phyloP scores from a whole-genome alignment of 495 filamentous ascomycete species.

The Halenospora varia region DNA sequence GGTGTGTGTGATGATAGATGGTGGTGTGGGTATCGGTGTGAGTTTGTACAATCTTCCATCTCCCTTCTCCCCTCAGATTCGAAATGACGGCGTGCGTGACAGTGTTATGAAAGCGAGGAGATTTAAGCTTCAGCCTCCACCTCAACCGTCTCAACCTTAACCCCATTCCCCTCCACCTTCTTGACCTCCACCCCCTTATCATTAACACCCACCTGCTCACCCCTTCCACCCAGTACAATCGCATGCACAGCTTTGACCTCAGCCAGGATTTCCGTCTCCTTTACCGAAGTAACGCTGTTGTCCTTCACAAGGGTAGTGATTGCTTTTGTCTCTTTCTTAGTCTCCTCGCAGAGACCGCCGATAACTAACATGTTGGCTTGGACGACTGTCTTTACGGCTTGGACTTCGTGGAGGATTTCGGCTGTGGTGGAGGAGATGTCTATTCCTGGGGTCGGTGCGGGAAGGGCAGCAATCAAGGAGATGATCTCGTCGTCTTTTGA shows the following conservation, averaged over 20 bases:
- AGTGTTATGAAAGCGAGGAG: neutral
- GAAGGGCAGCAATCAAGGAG: neutral
- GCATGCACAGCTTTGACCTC: constrained; percentile 4
- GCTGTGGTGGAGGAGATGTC: neutral
- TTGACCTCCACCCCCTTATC: constrained; percentile 15
- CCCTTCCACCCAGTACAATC: neutral
- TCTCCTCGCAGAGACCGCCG: too few relatives aligned
- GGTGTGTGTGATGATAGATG: too few relatives aligned
- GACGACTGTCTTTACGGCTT: neutral
- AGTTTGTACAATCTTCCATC: neutral
- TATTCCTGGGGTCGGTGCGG: neutral
- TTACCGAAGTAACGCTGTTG: neutral
- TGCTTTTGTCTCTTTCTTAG: neutral
- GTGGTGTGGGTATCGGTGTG: too few relatives aligned
- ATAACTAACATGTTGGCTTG: too few relatives aligned
- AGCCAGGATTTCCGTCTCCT: constrained; percentile 2
- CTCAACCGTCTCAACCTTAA: constrained; percentile 15
- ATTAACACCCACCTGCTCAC: constrained; percentile 5
- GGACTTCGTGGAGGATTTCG: neutral
- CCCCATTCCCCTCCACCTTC: constrained; percentile 9
- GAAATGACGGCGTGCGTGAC: neutral
- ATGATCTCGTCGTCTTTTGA: neutral
- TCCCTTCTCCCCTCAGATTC: neutral
- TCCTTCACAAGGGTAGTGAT: neutral
- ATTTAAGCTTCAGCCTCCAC: constrained; percentile 4